Conservation (phyloP, 805 yeast species). For the Suhomyces sp. region DNA sequence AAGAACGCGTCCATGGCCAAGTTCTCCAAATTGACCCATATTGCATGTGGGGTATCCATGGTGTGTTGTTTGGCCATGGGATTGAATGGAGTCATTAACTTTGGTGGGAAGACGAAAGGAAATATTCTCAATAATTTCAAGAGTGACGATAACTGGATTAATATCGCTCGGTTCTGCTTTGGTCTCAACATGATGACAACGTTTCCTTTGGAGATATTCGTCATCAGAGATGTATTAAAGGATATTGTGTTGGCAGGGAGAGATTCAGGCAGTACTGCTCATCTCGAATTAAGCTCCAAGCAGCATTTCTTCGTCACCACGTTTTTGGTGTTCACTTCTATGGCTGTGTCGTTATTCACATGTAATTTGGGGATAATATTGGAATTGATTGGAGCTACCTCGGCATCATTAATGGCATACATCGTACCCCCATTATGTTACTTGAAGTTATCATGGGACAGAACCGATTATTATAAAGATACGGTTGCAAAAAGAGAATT, state of each 20-base stretch:
- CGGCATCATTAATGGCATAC: slow-evolving; percentile 91
- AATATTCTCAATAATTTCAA: slow-evolving; percentile 87
- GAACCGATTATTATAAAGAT: slow-evolving; percentile 31
- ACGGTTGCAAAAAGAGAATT: slow-evolving; percentile 27
- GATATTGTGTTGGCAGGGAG: slow-evolving; percentile 49
- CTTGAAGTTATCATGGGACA: slow-evolving; percentile 56
- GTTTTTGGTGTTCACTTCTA: slow-evolving; percentile 60
- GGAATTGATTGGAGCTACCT: slow-evolving; percentile 88
- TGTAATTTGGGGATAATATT: slow-evolving; percentile 88
- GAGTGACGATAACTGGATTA: slow-evolving; percentile 67
- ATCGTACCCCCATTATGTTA: slow-evolving; percentile 87
- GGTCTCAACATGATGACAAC: slow-evolving; percentile 93
- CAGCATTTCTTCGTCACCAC: slow-evolving; percentile 69
- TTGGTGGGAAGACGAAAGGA: slow-evolving; percentile 79
- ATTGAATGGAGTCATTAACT: slow-evolving; percentile 69
- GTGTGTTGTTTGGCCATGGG: slow-evolving; percentile 78
- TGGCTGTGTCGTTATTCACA: slow-evolving; percentile 74
- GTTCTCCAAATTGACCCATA: slow-evolving; percentile 76
- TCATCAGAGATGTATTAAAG: slow-evolving; percentile 80
- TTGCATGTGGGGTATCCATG: slow-evolving; percentile 80
- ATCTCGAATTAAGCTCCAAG: slow-evolving; percentile 41
- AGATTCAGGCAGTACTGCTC: slow-evolving; percentile 28
- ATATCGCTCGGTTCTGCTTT: slow-evolving; percentile 85
- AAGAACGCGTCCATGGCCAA: slow-evolving; percentile 71
- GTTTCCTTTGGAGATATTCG: slow-evolving; percentile 87